These are phyloP conservation scores for Pichia sp. DNA, from an alignment of 1,139 yeast species.

Conservation along the genomic window DNA sequence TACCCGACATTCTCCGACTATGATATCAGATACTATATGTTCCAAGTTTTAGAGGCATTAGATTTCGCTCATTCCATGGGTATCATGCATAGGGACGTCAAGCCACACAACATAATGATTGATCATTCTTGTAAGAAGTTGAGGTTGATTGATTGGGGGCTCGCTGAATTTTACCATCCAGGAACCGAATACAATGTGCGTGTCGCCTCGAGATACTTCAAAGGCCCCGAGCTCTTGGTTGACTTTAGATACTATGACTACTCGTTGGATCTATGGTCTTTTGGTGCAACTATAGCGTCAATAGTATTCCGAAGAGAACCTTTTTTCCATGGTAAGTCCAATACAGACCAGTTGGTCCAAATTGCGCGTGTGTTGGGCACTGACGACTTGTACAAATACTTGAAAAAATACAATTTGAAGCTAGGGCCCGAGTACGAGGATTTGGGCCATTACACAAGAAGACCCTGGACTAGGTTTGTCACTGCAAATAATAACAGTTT, in stretches of 20 bases:
- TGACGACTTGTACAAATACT: constrained; percentile 55
- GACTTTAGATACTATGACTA: constrained; percentile 74
- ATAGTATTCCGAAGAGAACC: constrained; percentile 74
- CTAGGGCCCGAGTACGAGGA: constrained; percentile 59
- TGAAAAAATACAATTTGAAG: constrained; percentile 56
- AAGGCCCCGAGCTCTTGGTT: constrained; percentile 74
- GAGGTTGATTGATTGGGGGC: constrained; percentile 78
- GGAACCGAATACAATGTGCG: constrained; percentile 77
- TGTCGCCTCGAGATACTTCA: constrained; percentile 76
- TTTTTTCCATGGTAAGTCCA: constrained; percentile 72
- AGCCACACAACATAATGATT: constrained; percentile 82
- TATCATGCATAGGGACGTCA: constrained; percentile 77
- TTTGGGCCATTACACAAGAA: constrained; percentile 60
- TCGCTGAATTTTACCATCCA: constrained; percentile 76
- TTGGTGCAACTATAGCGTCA: constrained; percentile 77
- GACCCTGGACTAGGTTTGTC: constrained; percentile 63
- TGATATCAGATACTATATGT: constrained; percentile 69
- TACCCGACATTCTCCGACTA: constrained; percentile 60
- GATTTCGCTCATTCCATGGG: constrained; percentile 82
- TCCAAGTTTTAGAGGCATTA: constrained; percentile 62
- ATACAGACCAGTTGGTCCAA: constrained; percentile 75
- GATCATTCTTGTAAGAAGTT: constrained; percentile 60
- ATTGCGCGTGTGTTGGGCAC: constrained; percentile 76
- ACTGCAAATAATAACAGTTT: constrained; percentile 42
- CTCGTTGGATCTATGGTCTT: constrained; percentile 76